phyloP scores from a whole-genome alignment of 140 eudicot genomes.

The Erigeron philadelphicus region DNA sequence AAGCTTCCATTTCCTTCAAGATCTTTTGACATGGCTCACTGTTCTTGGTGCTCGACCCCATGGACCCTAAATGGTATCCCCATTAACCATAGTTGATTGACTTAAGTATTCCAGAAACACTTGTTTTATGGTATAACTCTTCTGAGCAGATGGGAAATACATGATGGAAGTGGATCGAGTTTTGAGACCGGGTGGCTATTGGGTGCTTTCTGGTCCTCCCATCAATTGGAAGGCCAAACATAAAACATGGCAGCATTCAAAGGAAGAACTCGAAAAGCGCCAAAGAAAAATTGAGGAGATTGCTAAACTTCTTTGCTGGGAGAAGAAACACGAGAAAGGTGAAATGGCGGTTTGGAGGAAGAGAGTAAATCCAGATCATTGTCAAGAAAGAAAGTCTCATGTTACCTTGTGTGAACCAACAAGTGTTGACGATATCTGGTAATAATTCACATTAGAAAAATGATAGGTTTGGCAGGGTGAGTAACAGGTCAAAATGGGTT shows the following conservation, averaged over 20 bases:
- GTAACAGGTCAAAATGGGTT: not conserved
- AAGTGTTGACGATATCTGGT: slow-evolving; percentile 44
- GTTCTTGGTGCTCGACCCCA: slow-evolving; percentile 58
- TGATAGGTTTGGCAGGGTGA: not conserved
- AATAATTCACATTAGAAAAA: not conserved
- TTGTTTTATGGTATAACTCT: not conserved
- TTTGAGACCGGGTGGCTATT: slow-evolving; percentile 56
- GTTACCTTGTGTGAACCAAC: slow-evolving; percentile 34
- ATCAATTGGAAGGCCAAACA: slow-evolving; percentile 46
- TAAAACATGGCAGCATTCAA: slow-evolving; percentile 43
- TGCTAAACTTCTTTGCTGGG: slow-evolving; percentile 70
- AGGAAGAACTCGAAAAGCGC: slow-evolving; percentile 44
- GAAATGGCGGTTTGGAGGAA: slow-evolving; percentile 43
- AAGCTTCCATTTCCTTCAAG: slow-evolving; percentile 64
- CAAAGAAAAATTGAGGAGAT: slow-evolving; percentile 47
- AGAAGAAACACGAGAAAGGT: slow-evolving; percentile 48
- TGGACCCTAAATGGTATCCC: slow-evolving; percentile 60
- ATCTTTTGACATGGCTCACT: slow-evolving; percentile 74
- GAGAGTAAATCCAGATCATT: slow-evolving; percentile 29
- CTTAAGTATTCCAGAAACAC: not conserved
- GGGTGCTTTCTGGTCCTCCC: slow-evolving; percentile 66
- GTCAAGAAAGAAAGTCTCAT: slow-evolving; percentile 38
- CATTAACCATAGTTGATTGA: not conserved
- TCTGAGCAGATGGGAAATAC: slow-evolving; percentile 47
- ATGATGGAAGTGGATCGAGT: slow-evolving; percentile 55